Conservation (phyloP, 352 stramenopile species). For the Globisporangium nodosum region DNA sequence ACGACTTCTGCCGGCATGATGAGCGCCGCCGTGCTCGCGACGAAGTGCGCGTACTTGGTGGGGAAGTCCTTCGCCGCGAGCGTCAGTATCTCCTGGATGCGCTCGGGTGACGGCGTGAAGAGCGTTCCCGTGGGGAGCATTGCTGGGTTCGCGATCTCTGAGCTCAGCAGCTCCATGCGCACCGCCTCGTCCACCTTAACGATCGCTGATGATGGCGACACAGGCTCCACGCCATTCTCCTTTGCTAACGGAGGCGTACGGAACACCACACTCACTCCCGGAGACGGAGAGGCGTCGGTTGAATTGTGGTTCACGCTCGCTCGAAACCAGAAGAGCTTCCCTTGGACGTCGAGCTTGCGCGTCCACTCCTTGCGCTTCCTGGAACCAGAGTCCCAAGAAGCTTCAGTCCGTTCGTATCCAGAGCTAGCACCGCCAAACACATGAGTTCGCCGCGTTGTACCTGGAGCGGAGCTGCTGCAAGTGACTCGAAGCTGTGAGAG, state of each 20-base stretch:
- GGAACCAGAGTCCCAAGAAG: background rate
- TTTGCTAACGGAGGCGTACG: no score
- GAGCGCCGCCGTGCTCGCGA: constrained; percentile 14
- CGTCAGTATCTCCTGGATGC: background rate
- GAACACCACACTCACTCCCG: constrained; percentile 17
- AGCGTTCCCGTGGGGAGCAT: background rate
- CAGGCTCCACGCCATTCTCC: no score
- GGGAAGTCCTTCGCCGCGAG: constrained; percentile 15
- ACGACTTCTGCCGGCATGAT: constrained; percentile 17
- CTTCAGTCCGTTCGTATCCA: background rate
- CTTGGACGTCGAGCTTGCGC: constrained; percentile 33
- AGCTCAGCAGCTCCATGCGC: no score
- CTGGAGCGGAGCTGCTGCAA: no score
- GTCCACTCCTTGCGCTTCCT: constrained; percentile 29
- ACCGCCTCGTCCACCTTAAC: no score
- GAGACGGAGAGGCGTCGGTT: background rate
- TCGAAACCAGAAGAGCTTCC: constrained; percentile 26
- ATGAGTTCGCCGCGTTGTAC: no score
- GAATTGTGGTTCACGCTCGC: constrained; percentile 7
- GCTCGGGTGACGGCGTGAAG: background rate
- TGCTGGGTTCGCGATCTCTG: constrained; percentile 2
- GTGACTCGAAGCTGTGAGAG: background rate
- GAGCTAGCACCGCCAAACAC: no score
- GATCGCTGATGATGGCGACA: no score
- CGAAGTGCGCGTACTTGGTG: constrained; percentile 31